A percentile compares a stretch with the other conserved stretches of the same genome.
Conservation (phyloP, 2,329 filamentous ascomycete genomes). For the Colletotrichum costaricense region DNA sequence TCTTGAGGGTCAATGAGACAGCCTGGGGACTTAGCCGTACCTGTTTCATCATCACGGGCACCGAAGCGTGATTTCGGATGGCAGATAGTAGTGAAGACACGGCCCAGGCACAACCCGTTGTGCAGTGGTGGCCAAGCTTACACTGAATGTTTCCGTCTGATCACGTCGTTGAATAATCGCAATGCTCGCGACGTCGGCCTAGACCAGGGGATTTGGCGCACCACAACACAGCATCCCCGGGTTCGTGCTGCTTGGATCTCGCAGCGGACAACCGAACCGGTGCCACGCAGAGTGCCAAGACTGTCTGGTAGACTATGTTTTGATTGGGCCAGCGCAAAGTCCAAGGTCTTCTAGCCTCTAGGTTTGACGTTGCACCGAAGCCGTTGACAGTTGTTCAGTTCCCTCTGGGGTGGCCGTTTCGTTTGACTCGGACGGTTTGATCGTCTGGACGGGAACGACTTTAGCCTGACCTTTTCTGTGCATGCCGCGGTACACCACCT, state of each 20-base stretch:
- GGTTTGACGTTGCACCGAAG: constrained; percentile 6
- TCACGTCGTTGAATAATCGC: background rate
- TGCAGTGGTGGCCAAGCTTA: background rate
- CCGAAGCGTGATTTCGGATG: constrained; percentile 1
- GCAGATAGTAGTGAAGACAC: background rate
- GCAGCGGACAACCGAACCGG: constrained; percentile 13
- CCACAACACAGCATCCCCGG: constrained; percentile 12
- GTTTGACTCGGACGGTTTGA: constrained; percentile 12
- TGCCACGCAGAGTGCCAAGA: constrained; percentile 1
- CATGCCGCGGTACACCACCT: background rate
- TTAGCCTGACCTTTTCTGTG: background rate
- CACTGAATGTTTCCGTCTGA: constrained; percentile 5
- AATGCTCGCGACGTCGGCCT: background rate
- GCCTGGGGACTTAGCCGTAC: background rate
- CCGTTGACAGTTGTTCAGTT: constrained; percentile 20
- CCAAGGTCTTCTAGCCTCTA: background rate
- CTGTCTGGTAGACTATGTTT: background rate
- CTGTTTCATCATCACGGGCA: background rate
- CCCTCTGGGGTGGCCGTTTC: background rate
- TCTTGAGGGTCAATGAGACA: background rate
- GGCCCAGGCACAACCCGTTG: background rate
- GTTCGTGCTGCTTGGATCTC: constrained; percentile 18
- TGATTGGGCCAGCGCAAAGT: constrained; percentile 9
- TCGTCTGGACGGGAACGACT: background rate
- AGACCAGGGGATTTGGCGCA: constrained; percentile 1